phyloP scores from a whole-genome alignment of 441 rosid species.

The Breynia disticha region DNA sequence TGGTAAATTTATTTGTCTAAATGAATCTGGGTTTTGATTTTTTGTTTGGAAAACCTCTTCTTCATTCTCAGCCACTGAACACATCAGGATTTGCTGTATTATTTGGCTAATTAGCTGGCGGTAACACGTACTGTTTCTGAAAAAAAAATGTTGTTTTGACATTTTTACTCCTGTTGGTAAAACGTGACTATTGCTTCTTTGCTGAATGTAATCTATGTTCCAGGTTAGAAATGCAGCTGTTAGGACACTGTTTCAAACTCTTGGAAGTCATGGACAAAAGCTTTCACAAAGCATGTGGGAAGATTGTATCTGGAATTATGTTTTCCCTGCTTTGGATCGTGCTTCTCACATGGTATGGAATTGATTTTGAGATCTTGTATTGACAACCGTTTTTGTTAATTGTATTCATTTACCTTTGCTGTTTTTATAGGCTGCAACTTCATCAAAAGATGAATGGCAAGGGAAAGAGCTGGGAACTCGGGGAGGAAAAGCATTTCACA shows the following conservation, averaged over 20 bases:
- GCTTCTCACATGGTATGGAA: slow-evolving; percentile 83
- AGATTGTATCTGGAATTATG: slow-evolving; percentile 94
- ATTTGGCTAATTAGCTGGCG: neutral
- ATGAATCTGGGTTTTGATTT: neutral
- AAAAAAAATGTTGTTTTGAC: too few relatives aligned
- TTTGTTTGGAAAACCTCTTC: neutral
- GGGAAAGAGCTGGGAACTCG: slow-evolving; percentile 96
- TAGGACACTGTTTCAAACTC: slow-evolving; percentile 90
- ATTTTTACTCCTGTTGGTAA: too few relatives aligned
- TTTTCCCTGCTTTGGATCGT: slow-evolving; percentile 82
- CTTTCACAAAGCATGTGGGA: slow-evolving; percentile 96
- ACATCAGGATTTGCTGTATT: neutral
- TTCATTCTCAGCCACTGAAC: neutral
- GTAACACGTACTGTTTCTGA: too few relatives aligned
- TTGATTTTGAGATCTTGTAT: slow-evolving; percentile 11
- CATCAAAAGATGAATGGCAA: slow-evolving; percentile 98
- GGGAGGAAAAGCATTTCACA: slow-evolving; percentile 96
- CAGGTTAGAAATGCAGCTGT: slow-evolving; percentile 99
- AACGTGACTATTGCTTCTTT: neutral
- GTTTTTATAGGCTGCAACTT: slow-evolving; percentile 76
- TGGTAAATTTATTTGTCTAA: too few relatives aligned
- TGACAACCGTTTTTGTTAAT: slow-evolving; percentile 11
- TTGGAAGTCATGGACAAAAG: slow-evolving; percentile 95
- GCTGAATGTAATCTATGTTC: slow-evolving; percentile 8
- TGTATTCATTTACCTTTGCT: slow-evolving; percentile 14